These are phyloP conservation scores for Prasinococcaceae sp. DNA, from an alignment of 139 green algal species.

Conservation along the genomic window DNA sequence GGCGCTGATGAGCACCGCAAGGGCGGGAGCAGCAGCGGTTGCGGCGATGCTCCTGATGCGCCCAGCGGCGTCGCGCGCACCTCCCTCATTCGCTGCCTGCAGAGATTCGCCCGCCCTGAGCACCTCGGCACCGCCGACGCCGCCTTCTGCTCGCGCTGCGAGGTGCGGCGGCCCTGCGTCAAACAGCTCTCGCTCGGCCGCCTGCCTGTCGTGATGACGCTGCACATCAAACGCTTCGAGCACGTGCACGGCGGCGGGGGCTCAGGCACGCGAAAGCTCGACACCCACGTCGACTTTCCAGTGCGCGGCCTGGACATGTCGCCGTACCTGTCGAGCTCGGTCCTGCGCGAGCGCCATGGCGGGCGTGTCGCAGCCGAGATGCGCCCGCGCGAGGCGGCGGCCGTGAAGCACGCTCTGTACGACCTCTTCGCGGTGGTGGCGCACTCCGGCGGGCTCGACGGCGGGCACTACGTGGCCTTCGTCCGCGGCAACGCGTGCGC, in stretches of 20 bases:
- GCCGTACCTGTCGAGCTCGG: slow-evolving; percentile 44
- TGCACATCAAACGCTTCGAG: slow-evolving; percentile 88
- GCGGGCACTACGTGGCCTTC: slow-evolving; percentile 72
- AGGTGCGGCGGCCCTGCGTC: slow-evolving; percentile 12
- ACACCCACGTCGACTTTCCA: slow-evolving; percentile 59
- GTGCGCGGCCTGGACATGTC: slow-evolving; percentile 49
- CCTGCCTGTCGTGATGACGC: slow-evolving; percentile 63
- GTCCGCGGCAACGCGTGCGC: slow-evolving; percentile 22
- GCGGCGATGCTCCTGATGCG: too few species aligned
- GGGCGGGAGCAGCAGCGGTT: too few species aligned
- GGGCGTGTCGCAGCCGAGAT: too few species aligned
- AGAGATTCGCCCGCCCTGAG: slow-evolving; percentile 53
- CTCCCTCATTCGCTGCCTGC: slow-evolving; percentile 51
- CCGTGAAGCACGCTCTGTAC: too few species aligned
- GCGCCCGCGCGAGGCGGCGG: too few species aligned
- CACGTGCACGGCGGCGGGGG: slow-evolving; percentile 21
- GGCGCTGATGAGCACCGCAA: too few species aligned
- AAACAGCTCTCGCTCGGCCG: slow-evolving; percentile 77
- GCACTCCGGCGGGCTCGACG: slow-evolving; percentile 38
- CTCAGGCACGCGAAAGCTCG: slow-evolving; percentile 41
- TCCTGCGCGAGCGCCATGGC: slow-evolving; percentile 30
- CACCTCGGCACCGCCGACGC: slow-evolving; percentile 26
- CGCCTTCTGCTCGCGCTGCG: not conserved
- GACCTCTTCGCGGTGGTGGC: slow-evolving; percentile 68
- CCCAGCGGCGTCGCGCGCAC: too few species aligned